Conservation (phyloP, 768 basidiomycete genomes). For the Podaxis sp. region DNA sequence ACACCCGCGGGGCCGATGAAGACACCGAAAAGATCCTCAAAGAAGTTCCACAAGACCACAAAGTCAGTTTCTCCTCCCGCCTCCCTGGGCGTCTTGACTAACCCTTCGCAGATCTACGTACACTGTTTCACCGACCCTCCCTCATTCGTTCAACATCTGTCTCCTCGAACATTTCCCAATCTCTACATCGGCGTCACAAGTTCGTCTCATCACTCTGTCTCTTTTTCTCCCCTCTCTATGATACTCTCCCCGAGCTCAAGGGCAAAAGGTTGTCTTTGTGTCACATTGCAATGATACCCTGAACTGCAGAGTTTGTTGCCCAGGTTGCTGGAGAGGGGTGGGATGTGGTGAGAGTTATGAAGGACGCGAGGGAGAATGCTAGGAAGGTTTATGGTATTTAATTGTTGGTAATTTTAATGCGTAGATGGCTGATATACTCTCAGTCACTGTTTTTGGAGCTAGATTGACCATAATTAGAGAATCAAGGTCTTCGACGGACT, state of each 20-base stretch:
- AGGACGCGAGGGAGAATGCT: slow-evolving; percentile 64
- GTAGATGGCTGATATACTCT: no score
- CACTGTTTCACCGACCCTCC: slow-evolving; percentile 89
- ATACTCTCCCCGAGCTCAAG: slow-evolving; percentile 48
- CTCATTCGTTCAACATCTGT: slow-evolving; percentile 66
- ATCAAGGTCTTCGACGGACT: no score
- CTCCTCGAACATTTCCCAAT: slow-evolving; percentile 79
- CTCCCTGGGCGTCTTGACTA: background rate
- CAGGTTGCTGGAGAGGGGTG: slow-evolving; percentile 35
- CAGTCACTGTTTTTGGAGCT: no score
- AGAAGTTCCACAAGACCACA: slow-evolving; percentile 69
- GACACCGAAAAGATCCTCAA: slow-evolving; percentile 81
- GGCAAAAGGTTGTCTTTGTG: slow-evolving; percentile 67
- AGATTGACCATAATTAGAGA: no score
- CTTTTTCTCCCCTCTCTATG: slow-evolving; percentile 41
- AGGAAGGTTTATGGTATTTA: slow-evolving; percentile 56
- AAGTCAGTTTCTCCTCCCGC: slow-evolving; percentile 34
- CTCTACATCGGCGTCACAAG: slow-evolving; percentile 85
- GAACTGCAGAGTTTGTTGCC: slow-evolving; percentile 79
- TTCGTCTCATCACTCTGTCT: slow-evolving; percentile 18
- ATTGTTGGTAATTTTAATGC: background rate
- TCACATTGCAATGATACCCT: slow-evolving; percentile 82
- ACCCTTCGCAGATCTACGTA: slow-evolving; percentile 63
- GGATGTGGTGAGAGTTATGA: slow-evolving; percentile 52
- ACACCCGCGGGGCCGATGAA: slow-evolving; percentile 82